Percentiles rank a stretch among this genome's conserved stretches.
These are phyloP conservation scores for Ophiostoma montium DNA, from an alignment of 2,329 filamentous ascomycete species.

Conservation along the genomic window DNA sequence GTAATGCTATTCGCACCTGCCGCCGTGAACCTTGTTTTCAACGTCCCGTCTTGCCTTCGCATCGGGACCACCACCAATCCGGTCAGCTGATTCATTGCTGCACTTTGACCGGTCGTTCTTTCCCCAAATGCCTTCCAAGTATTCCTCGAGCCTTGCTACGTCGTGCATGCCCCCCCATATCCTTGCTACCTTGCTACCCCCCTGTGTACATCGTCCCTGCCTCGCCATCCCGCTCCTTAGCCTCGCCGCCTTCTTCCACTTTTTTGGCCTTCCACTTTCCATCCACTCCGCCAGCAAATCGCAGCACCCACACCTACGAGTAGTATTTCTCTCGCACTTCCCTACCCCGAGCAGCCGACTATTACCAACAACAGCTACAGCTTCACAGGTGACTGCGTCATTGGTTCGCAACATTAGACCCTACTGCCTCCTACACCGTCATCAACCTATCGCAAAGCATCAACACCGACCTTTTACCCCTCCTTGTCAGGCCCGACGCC, in stretches of 20 bases:
- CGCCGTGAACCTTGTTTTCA: not conserved
- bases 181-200: not conserved
- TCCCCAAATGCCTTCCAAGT: not conserved
- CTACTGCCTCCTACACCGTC: no score
- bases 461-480: not conserved
- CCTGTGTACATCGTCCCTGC: not conserved
- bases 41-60: not conserved
- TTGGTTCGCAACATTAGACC: no score
- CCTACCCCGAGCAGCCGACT: slow-evolving; percentile 6
- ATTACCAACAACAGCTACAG: not conserved
- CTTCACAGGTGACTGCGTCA: not conserved
- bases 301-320: not conserved
- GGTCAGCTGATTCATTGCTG: not conserved
- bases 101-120: not conserved
- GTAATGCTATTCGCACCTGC: not conserved
- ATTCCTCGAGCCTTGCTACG: not conserved
- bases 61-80: not conserved
- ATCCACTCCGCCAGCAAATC: not conserved
- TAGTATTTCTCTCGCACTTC: slow-evolving; percentile 1
- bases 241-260: slow-evolving; percentile 1
- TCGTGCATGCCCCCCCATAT: not conserved
- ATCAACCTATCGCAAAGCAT: not conserved
- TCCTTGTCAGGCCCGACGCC: no score
- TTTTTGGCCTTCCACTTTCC: not conserved
- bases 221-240: not conserved